Base-by-base conservation (phyloP, 441 rosid species). In the Euphorbia schlechtendalii region DNA sequence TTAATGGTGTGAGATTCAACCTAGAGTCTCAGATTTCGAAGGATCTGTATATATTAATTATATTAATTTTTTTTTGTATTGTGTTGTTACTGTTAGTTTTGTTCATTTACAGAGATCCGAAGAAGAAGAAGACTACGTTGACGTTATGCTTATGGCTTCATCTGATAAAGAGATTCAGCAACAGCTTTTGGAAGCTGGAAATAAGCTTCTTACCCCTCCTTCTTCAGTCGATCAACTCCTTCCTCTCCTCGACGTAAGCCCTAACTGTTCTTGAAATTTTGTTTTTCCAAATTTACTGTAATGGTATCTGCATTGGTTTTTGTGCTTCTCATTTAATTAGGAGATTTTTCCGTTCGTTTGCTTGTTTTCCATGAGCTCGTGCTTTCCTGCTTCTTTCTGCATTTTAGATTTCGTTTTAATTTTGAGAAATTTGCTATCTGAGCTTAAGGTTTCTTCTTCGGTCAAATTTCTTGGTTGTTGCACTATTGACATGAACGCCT, bases 211-310 rank as follows among this genome's bases (percentile, higher is more conserved):
- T 53, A 75, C 82, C 61, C 92, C 88, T 58, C 87, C 96, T 58
- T 48, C 85, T 56, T 75, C 87, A 2, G 81, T 83, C 32, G 90
- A 84, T 27, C 92, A 88, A 46, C 92, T 95, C 71, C 91, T 92
- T 73, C 69, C 79, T 68, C 88, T 95, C 61, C 96, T 95, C n/a
- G 94, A 95, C 56, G 99, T 95, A 76, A 81, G 89, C 75, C 57
- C 74, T 48, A 67, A 59, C 63, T 58, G 10, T 52, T 52, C 27
- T 13, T 20, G 27, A 49, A 49, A 9, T 49, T 49, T 49, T 49
- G 24, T 13, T 40, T 28, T 5, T 45, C 43, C 41, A 1, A 5
- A 30, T 36, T 14, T 68, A 1, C 15, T 36, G 18, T 41, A 14
- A 22, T 55, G 38, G 2, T 40, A 3, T 38, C 13, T 30, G 18